Evolutionary conservation across 768 basidiomycete species (phyloP).

Genomic region (Phylloporus arenicola): DNA sequence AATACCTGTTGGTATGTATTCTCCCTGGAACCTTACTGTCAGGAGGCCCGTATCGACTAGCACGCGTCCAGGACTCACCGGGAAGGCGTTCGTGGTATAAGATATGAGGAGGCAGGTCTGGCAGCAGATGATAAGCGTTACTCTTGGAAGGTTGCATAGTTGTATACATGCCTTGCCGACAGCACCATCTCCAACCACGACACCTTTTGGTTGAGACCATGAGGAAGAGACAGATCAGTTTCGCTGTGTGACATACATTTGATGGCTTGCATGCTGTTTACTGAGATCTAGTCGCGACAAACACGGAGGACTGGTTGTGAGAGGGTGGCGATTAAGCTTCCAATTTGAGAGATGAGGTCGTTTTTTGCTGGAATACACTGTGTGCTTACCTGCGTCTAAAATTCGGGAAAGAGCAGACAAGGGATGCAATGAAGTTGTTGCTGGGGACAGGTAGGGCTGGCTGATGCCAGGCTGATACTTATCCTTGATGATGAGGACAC

Average conservation of each 20-base stretch:
- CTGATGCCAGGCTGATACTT: slow-evolving; percentile 24
- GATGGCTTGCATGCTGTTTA: slow-evolving; percentile 72
- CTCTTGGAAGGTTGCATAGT: slow-evolving; percentile 1
- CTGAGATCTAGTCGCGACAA: slow-evolving; percentile 12
- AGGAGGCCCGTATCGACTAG: slow-evolving; percentile 13
- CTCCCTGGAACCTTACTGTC: slow-evolving; percentile 54
- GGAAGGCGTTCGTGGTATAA: slow-evolving; percentile 98
- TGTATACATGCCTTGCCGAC: slow-evolving; percentile 79
- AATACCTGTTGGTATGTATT: slow-evolving; percentile 92
- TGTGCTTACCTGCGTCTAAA: slow-evolving; percentile 3
- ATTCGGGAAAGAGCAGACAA: background rate
- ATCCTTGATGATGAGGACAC: slow-evolving; percentile 22
- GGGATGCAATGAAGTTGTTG: slow-evolving; percentile 1
- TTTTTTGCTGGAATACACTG: background rate
- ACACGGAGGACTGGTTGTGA: slow-evolving; percentile 10
- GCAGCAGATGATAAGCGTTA: slow-evolving; percentile 9
- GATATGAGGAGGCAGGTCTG: slow-evolving; percentile 99
- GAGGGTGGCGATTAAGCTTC: slow-evolving; percentile 14
- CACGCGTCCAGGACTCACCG: slow-evolving; percentile 47
- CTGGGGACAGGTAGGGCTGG: slow-evolving; percentile 14
- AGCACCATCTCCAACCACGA: slow-evolving; percentile 98
- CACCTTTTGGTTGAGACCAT: slow-evolving; percentile 51
- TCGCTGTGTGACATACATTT: slow-evolving; percentile 58
- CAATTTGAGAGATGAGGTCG: slow-evolving; percentile 9
- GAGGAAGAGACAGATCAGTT: slow-evolving; percentile 26